Base-by-base conservation (phyloP, 2,329 filamentous ascomycete genomes). In the Metarhizium sp. region DNA sequence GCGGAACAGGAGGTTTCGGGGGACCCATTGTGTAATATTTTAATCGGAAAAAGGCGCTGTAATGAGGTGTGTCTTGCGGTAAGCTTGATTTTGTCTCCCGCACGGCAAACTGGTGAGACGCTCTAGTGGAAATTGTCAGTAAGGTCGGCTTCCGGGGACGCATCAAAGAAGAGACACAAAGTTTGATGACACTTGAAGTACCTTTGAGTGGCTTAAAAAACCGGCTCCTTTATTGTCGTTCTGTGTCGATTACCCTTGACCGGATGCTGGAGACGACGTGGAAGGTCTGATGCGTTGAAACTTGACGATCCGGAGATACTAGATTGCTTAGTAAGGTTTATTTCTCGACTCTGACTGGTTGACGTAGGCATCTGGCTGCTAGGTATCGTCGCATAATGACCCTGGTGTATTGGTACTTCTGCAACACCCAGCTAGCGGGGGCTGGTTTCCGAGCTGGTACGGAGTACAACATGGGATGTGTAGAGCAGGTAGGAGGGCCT, bases 1-100 rank as follows among this genome's bases (percentile, higher is more conserved):
- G 77, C 60, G 78, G 75, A 63, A 73, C 66, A 1, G 73, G 73
- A 52, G 72, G 71, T 61, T 69, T 73, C 14, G 69, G 70, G 43
- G 69, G 69, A 11, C 69, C 68, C 61, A 67, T 68, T 56, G 52
- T 60, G 43, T 25, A 46, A 45, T 43, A 36, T 10, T 10, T 36
- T 11, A 11, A 18, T 30, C 20, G 36, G 20, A 36, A 50, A 30
- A n/a, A 45, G 42, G 55, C 30, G 38, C 16, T 3, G 25, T 4
- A 30, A 29, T 18, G 8, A 20, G 32, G 13, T 16, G 16, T 43
- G 13, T 42, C 16, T 5, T 25, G 43, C 5, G 10, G 11, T 25
- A 6, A 11, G n/a, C n/a, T 46, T 25, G 43, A 8, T 46, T 25
- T 46, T n/a, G 43, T 46, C 43, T 18, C 36, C 30, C 14, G 40